These are phyloP conservation scores for Haematococcus lacustris DNA, from an alignment of 139 green algal genomes.

Conservation along the genomic window DNA sequence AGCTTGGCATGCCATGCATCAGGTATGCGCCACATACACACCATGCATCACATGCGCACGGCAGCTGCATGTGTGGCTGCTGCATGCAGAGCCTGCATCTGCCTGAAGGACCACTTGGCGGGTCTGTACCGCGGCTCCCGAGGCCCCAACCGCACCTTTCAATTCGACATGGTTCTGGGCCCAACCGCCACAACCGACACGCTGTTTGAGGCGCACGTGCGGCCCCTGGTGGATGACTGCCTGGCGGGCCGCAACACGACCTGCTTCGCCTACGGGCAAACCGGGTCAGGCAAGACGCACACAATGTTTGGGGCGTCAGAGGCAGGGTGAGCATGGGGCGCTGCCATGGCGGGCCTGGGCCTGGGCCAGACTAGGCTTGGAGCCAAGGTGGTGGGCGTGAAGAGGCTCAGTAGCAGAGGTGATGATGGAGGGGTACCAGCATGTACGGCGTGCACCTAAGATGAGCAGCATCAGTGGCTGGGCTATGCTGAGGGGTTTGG, in stretches of 20 bases:
- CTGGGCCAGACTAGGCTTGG: background rate
- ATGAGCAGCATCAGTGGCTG: background rate
- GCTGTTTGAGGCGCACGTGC: constrained; percentile 22
- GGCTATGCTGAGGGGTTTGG: background rate
- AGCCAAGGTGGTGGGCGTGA: background rate
- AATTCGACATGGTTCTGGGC: constrained; percentile 14
- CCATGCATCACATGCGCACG: too few species aligned
- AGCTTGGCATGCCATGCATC: background rate
- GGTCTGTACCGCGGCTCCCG: background rate
- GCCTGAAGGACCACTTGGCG: constrained; percentile 9
- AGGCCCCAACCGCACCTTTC: constrained; percentile 10
- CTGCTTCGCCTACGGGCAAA: constrained; percentile 61
- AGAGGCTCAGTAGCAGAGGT: background rate
- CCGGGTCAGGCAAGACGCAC: constrained; percentile 44
- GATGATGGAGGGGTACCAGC: background rate
- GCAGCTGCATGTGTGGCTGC: background rate
- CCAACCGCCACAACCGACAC: constrained; percentile 6
- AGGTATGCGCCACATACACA: background rate
- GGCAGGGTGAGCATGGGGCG: background rate
- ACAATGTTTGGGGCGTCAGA: constrained; percentile 29
- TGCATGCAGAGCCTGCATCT: constrained; percentile 14
- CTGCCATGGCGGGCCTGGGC: background rate
- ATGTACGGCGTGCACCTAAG: background rate
- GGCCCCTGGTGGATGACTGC: constrained; percentile 15
- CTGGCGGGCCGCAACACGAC: constrained; percentile 29